Conservation (phyloP, 2,329 filamentous ascomycete species). For the Thermoascus crustaceus region DNA sequence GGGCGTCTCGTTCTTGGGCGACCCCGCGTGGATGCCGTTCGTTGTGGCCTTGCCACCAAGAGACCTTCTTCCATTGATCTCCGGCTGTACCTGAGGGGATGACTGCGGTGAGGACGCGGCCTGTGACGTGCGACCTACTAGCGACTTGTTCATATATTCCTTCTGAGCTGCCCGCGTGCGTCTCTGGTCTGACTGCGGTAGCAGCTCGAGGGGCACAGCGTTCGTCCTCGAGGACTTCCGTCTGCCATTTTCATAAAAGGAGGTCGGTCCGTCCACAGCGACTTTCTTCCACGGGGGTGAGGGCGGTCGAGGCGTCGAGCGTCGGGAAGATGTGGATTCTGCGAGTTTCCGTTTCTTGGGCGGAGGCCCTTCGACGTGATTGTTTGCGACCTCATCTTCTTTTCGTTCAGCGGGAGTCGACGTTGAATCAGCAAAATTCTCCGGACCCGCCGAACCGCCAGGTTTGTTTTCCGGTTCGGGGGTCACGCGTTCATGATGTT, state of each 20-base stretch:
- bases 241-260: conserved; percentile 59
- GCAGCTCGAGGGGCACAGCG: conserved; percentile 39
- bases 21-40: conserved; percentile 18
- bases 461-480: conserved; percentile 18
- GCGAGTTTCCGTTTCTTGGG: conserved; percentile 39
- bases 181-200: conserved; percentile 40
- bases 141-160: conserved; percentile 23
- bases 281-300: conserved; percentile 94
- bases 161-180: conserved; percentile 36
- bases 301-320: conserved; percentile 32
- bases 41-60: conserved; percentile 19
- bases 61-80: conserved; percentile 21
- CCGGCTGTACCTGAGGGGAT: conserved; percentile 19
- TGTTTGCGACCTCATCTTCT: conserved; percentile 19
- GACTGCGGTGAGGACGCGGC: conserved; percentile 25
- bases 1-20: conserved; percentile 16
- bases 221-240: conserved; percentile 53
- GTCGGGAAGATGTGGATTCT: conserved; percentile 25
- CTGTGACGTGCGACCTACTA: conserved; percentile 17
- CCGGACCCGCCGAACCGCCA: conserved; percentile 14
- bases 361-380: conserved; percentile 32
- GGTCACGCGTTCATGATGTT: conserved; percentile 32
- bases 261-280: conserved; percentile 76
- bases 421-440: conserved; percentile 15
- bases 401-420: conserved; percentile 20